Percentiles rank a stretch among this genome's conserved stretches.
phyloP scores from a whole-genome alignment of 2,329 filamentous ascomycete species.

The Cryphonectria naterciae region DNA sequence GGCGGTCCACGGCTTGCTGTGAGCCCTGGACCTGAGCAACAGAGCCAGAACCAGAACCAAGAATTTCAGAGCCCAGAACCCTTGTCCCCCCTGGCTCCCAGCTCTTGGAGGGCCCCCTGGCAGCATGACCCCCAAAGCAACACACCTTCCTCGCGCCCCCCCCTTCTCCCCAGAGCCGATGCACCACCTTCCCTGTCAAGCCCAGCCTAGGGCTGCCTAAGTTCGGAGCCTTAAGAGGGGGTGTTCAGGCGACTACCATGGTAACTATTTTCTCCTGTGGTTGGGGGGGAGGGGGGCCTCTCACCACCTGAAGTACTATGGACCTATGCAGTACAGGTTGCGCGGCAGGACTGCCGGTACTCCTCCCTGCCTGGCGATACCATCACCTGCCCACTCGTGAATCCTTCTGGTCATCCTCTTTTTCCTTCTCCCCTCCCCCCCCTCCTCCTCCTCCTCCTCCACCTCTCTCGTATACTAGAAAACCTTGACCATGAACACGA shows the following conservation, averaged over 20 bases:
- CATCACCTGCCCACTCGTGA: background rate
- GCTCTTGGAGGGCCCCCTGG: background rate
- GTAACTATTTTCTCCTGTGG: background rate
- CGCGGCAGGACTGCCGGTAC: background rate
- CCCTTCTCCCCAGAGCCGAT: background rate
- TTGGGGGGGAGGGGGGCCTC: background rate
- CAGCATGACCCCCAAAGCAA: background rate
- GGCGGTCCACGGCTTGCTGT: background rate
- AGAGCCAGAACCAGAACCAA: background rate
- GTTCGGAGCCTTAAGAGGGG: background rate
- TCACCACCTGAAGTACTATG: background rate
- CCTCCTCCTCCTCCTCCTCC: background rate
- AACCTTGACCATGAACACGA: background rate
- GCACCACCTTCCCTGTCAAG: constrained; percentile 3
- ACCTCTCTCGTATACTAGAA: background rate
- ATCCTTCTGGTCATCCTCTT: background rate
- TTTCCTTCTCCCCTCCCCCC: background rate
- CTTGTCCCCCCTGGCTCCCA: constrained; percentile 1
- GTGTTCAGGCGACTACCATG: background rate
- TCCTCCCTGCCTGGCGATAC: background rate
- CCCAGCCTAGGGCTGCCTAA: background rate
- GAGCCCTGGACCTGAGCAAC: background rate
- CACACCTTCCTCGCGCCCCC: background rate
- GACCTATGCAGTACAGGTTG: background rate
- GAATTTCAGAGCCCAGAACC: constrained; percentile 1